A percentile compares a stretch with the other conserved stretches of the same genome.
Evolutionary conservation across 1,139 yeast species (phyloP).

Genomic region (Scheffersomyces quercinus): DNA sequence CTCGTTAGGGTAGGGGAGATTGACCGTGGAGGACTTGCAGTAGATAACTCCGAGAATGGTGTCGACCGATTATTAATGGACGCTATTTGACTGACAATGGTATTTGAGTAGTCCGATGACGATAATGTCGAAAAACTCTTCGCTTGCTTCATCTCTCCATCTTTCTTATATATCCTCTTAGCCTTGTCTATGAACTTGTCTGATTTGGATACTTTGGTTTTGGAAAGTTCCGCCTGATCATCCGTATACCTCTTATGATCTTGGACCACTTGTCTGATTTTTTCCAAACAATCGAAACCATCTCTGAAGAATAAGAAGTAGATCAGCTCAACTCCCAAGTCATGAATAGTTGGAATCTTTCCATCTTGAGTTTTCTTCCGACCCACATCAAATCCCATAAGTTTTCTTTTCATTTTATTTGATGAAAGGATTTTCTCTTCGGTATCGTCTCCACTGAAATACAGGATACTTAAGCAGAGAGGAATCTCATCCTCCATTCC

Average conservation of each 20-base stretch:
- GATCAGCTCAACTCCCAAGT: constrained; percentile 61
- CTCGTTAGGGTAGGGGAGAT: background rate
- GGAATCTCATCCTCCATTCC: constrained; percentile 16
- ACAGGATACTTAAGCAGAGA: constrained; percentile 23
- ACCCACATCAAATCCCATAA: constrained; percentile 5
- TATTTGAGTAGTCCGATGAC: constrained; percentile 5
- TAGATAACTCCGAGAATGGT: constrained; percentile 5
- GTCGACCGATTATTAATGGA: constrained; percentile 6
- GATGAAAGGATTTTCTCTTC: background rate
- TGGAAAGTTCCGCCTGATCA: background rate
- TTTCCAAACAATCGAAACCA: constrained; percentile 27
- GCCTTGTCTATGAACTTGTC: constrained; percentile 14
- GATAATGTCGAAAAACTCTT: constrained; percentile 19
- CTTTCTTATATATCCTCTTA: constrained; percentile 8
- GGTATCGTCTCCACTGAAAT: constrained; percentile 13
- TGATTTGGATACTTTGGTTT: constrained; percentile 5
- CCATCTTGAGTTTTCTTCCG: constrained; percentile 36
- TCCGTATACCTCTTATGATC: constrained; percentile 8
- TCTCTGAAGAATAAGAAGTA: constrained; percentile 63
- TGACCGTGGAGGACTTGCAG: background rate
- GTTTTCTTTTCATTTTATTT: constrained; percentile 6
- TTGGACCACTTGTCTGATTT: constrained; percentile 22
- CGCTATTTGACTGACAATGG: constrained; percentile 8
- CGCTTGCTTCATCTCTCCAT: background rate
- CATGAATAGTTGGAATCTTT: constrained; percentile 30